A percentile compares a stretch with the other conserved stretches of the same genome.
phyloP scores from a whole-genome alignment of 1,284 basidiomycete species.

The Moesziomyces parantarcticus region DNA sequence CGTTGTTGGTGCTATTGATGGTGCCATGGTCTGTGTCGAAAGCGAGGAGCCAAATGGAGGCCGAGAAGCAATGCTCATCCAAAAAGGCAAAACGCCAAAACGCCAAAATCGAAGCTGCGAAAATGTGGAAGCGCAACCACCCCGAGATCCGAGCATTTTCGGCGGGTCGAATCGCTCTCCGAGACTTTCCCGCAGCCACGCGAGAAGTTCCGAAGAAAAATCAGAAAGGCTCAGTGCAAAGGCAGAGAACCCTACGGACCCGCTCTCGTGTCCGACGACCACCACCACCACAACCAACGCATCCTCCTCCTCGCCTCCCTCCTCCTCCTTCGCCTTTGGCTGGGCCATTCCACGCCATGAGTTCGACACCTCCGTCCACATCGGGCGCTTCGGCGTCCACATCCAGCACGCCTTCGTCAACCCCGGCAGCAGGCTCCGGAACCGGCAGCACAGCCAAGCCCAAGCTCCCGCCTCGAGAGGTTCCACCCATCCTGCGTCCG shows the following conservation, averaged over 20 bases:
- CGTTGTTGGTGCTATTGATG: conserved; percentile 1
- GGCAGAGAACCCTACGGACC: neutral
- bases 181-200: neutral
- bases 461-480: conserved; percentile 42
- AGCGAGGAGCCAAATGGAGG: neutral
- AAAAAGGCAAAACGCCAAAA: neutral
- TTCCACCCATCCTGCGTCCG: conserved; percentile 60
- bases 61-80: neutral
- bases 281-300: conserved; percentile 7
- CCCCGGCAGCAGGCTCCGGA: conserved; percentile 7
- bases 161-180: too few relatives aligned
- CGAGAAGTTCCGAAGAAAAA: conserved; percentile 20
- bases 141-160: conserved; percentile 9
- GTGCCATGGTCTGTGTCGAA: neutral
- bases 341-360: conserved; percentile 7
- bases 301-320: too few relatives aligned
- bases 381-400: conserved; percentile 10
- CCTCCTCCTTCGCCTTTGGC: too few relatives aligned
- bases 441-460: conserved; percentile 21
- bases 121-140: neutral
- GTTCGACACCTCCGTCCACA: conserved; percentile 19
- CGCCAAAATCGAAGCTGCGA: neutral
- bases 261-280: neutral
- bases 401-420: conserved; percentile 10
- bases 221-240: too few relatives aligned